Percentiles rank a stretch among this genome's conserved stretches.
Conservation (phyloP, 345 rosid genomes). For the Salix caprea region DNA sequence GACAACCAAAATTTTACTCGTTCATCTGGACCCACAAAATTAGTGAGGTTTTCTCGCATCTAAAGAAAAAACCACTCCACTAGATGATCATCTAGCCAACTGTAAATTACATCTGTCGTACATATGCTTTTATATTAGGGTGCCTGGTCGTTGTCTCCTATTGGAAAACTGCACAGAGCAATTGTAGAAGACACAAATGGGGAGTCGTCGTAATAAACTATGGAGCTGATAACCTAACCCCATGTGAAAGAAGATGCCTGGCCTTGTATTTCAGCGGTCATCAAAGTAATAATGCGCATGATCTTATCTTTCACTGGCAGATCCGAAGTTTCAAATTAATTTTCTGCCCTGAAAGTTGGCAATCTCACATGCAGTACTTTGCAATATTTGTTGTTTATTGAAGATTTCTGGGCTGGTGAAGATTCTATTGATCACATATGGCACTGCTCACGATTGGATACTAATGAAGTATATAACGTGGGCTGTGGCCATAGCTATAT, state of each 20-base stretch:
- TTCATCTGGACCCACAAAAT: no score
- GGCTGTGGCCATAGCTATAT: no score
- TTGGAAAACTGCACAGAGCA: neutral
- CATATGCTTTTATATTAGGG: neutral
- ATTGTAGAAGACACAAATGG: neutral
- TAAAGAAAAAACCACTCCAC: no score
- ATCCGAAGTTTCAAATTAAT: neutral
- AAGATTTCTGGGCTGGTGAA: no score
- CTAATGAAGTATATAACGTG: no score
- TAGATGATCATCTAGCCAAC: no score
- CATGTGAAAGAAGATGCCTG: slow-evolving; percentile 13
- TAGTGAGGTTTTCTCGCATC: no score
- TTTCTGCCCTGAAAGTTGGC: slow-evolving; percentile 9
- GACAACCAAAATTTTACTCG: no score
- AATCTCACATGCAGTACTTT: slow-evolving; percentile 15
- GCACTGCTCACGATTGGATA: no score
- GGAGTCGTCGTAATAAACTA: neutral
- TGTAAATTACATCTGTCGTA: no score
- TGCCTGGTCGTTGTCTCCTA: neutral
- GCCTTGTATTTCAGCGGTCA: slow-evolving; percentile 6
- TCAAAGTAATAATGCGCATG: neutral
- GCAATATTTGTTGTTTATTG: no score
- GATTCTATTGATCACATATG: no score
- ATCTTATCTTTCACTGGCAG: neutral
- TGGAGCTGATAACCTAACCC: slow-evolving; percentile 2